These are phyloP conservation scores for Gautieria morchelliformis DNA, from an alignment of 768 basidiomycete genomes.

Conservation along the genomic window DNA sequence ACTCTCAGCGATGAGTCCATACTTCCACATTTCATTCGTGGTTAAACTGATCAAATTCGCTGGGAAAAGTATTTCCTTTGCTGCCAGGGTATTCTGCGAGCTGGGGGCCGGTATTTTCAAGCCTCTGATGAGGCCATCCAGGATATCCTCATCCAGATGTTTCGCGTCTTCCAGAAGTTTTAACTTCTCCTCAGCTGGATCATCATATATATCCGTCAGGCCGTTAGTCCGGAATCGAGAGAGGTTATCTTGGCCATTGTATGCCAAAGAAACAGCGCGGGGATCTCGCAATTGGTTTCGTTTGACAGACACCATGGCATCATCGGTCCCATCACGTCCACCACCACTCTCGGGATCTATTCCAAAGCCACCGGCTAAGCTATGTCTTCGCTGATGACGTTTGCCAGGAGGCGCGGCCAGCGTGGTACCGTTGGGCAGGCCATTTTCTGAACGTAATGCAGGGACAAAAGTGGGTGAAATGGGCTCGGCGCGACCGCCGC, in stretches of 20 bases:
- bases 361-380: constrained; percentile 72
- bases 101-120: constrained; percentile 91
- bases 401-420: constrained; percentile 21
- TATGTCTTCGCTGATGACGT: constrained; percentile 76
- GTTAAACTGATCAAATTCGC: constrained; percentile 95
- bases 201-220: constrained; percentile 70
- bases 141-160: constrained; percentile 85
- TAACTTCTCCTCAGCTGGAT: constrained; percentile 93
- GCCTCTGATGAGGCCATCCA: constrained; percentile 81
- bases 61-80: constrained; percentile 97
- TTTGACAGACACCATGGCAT: constrained; percentile 66
- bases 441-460: constrained; percentile 47
- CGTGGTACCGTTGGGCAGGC: constrained; percentile 23
- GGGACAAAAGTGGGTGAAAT: constrained; percentile 84
- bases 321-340: constrained; percentile 67
- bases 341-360: constrained; percentile 44
- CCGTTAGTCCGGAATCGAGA: constrained; percentile 55
- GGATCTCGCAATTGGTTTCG: constrained; percentile 62
- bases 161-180: constrained; percentile 85
- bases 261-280: constrained; percentile 82
- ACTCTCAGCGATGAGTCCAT: constrained; percentile 92
- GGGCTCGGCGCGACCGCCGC: constrained; percentile 57
- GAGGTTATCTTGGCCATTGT: constrained; percentile 70
- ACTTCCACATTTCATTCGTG: constrained; percentile 99
- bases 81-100: constrained; percentile 81